A percentile compares a stretch with the other conserved stretches of the same genome.
phyloP scores from a whole-genome alignment of 371 early-diverging fungal species.

The Rhizopus arrhizus region DNA sequence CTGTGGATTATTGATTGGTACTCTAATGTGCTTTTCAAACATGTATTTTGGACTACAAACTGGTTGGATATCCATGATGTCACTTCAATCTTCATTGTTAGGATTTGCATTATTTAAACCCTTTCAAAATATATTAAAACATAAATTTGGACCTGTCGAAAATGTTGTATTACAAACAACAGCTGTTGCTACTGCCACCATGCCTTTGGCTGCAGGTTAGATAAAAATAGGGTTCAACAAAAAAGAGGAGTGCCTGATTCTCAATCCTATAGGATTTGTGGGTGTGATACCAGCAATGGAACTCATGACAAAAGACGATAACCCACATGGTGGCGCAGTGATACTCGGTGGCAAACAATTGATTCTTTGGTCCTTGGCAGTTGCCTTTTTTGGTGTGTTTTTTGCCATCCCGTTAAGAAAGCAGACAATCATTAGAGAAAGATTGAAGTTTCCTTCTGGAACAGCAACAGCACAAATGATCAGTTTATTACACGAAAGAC shows the following conservation, averaged over 20 bases:
- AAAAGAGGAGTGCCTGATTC: too few species aligned
- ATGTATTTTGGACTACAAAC: slow-evolving; percentile 87
- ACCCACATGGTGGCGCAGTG: slow-evolving; percentile 47
- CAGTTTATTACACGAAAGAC: slow-evolving; percentile 67
- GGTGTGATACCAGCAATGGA: slow-evolving; percentile 78
- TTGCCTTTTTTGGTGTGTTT: slow-evolving; percentile 89
- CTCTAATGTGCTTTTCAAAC: slow-evolving; percentile 78
- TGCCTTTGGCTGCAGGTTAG: slow-evolving; percentile 78
- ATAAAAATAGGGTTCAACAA: neutral
- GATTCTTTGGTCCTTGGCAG: slow-evolving; percentile 78
- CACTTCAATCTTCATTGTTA: slow-evolving; percentile 78
- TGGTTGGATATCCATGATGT: slow-evolving; percentile 90
- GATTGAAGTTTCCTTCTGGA: slow-evolving; percentile 84
- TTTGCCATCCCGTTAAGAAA: slow-evolving; percentile 85
- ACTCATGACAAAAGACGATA: slow-evolving; percentile 61
- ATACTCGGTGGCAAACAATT: slow-evolving; percentile 53
- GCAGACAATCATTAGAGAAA: slow-evolving; percentile 79
- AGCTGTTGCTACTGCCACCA: slow-evolving; percentile 84
- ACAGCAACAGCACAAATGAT: slow-evolving; percentile 90
- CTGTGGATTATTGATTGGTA: slow-evolving; percentile 71
- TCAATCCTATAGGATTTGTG: slow-evolving; percentile 59
- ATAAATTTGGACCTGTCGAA: slow-evolving; percentile 73
- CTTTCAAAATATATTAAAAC: slow-evolving; percentile 46
- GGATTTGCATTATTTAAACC: slow-evolving; percentile 79
- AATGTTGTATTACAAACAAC: slow-evolving; percentile 83